These are phyloP conservation scores for Anastatica hierochuntica DNA, from an alignment of 345 rosid genomes.

Conservation along the genomic window DNA sequence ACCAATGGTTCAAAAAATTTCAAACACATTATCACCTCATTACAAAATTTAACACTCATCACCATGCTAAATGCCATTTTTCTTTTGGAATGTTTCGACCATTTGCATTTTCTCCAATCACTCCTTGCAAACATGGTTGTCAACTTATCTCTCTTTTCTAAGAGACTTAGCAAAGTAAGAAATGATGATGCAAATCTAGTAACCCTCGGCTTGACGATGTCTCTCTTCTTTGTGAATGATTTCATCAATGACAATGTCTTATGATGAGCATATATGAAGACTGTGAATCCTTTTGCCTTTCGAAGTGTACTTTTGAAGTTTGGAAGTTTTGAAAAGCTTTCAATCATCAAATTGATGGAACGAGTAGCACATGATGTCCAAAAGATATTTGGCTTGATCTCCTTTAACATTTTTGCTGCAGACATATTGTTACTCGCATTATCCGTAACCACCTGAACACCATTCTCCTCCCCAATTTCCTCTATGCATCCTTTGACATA, in stretches of 20 bases:
- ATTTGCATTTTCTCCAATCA: not conserved
- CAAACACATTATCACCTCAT: no score
- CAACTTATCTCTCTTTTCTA: not conserved
- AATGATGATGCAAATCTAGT: not conserved
- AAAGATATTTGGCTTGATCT: not conserved
- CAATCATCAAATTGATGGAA: not conserved
- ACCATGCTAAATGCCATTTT: no score
- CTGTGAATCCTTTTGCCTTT: not conserved
- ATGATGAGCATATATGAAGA: not conserved
- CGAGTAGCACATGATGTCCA: conserved; percentile 1
- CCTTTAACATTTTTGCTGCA: not conserved
- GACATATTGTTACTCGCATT: not conserved
- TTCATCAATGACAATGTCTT: not conserved
- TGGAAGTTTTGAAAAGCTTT: not conserved
- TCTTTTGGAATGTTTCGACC: no score
- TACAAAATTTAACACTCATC: no score
- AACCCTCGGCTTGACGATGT: not conserved
- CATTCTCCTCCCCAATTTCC: no score
- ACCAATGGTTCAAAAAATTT: no score
- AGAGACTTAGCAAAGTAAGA: not conserved
- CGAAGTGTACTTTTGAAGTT: not conserved
- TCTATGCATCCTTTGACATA: no score
- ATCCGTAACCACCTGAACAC: not conserved
- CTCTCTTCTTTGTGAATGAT: not conserved
- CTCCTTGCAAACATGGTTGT: not conserved